A percentile compares a stretch with the other conserved stretches of the same genome.
Conservation (phyloP, 257 asterid species). For the Gentiana dahurica region DNA sequence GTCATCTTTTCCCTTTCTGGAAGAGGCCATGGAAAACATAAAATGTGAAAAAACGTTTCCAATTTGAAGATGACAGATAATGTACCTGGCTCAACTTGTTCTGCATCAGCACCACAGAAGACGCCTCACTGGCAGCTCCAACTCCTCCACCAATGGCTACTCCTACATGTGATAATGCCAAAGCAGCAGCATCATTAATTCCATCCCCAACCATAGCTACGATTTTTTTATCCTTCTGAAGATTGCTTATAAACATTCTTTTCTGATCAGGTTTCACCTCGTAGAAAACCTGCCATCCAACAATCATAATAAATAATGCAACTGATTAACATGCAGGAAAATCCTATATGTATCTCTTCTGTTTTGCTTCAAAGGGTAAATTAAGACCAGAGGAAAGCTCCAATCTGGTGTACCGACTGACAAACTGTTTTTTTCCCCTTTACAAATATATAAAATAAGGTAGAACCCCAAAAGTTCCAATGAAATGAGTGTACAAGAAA, state of each 20-base stretch:
- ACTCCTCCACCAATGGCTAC: constrained; percentile 93
- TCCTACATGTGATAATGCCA: constrained; percentile 93
- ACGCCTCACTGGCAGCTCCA: constrained; percentile 97
- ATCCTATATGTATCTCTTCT: too few species aligned
- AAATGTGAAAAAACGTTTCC: constrained; percentile 5
- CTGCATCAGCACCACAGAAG: constrained; percentile 94
- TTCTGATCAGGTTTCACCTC: constrained; percentile 88
- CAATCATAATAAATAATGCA: constrained; percentile 1
- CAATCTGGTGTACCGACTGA: neutral
- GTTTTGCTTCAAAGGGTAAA: too few species aligned
- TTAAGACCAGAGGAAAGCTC: neutral
- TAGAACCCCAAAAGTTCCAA: too few species aligned
- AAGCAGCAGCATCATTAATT: constrained; percentile 96
- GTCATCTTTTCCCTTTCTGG: neutral
- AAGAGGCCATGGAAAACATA: neutral
- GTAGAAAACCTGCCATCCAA: constrained; percentile 59
- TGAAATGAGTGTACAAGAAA: too few species aligned
- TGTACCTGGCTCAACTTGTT: constrained; percentile 85
- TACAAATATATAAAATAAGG: too few species aligned
- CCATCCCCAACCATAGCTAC: constrained; percentile 99
- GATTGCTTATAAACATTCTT: constrained; percentile 57
- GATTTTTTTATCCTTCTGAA: constrained; percentile 53
- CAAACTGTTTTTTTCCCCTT: too few species aligned
- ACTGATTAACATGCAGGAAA: too few species aligned
- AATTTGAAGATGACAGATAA: neutral